phyloP scores from a whole-genome alignment of 1,284 basidiomycete species.

The Puccinia triticina region DNA sequence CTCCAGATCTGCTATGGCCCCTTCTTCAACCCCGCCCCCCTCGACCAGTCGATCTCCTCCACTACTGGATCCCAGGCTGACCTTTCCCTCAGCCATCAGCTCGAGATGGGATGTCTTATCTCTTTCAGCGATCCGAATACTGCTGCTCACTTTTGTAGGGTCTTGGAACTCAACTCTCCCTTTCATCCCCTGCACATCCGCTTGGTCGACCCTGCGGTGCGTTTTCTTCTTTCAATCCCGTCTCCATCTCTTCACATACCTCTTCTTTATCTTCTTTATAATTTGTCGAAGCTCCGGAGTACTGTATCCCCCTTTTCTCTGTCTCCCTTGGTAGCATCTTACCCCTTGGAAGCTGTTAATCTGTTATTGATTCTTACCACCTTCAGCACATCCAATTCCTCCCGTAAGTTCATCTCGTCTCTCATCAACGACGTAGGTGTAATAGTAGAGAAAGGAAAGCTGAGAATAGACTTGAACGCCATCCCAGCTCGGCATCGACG shows the following conservation, averaged over 20 bases:
- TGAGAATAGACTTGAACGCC: background rate
- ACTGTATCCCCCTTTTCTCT: background rate
- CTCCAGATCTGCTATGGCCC: conserved; percentile 32
- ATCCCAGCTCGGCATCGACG: conserved; percentile 10
- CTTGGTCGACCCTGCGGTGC: conserved; percentile 45
- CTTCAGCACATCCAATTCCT: background rate
- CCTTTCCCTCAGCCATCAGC: background rate
- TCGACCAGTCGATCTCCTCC: background rate
- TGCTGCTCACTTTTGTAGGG: conserved; percentile 31
- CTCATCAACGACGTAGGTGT: background rate
- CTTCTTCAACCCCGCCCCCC: background rate
- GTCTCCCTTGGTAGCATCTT: background rate
- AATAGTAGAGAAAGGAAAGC: background rate
- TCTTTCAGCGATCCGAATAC: conserved; percentile 21
- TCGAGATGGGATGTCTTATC: conserved; percentile 36
- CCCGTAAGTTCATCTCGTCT: background rate
- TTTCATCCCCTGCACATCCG: conserved; percentile 36
- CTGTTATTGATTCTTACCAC: background rate
- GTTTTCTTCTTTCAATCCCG: background rate
- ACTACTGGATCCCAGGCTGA: background rate
- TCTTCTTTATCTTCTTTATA: too few relatives aligned
- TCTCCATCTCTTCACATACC: background rate
- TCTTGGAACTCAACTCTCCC: conserved; percentile 35
- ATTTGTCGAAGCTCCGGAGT: too few relatives aligned
- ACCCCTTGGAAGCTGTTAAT: conserved; percentile 13